phyloP scores from a whole-genome alignment of 495 filamentous ascomycete species.

The Podospora australis region DNA sequence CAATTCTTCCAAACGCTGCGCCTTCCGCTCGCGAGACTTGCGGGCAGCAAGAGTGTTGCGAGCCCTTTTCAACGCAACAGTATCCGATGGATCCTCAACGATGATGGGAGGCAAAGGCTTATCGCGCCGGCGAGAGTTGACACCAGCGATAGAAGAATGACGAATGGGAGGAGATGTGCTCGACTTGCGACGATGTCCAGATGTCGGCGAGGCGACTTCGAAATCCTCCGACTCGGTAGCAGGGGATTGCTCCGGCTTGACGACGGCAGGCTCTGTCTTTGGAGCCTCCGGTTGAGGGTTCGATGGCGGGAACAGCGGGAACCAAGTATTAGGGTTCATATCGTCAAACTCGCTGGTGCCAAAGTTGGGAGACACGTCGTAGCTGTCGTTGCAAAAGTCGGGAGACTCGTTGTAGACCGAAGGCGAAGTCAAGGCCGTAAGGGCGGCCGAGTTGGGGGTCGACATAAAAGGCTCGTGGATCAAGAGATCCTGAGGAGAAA shows the following conservation, averaged over 20 bases:
- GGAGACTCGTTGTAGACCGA: slow-evolving; percentile 71
- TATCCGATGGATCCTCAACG: slow-evolving; percentile 65
- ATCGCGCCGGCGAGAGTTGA: slow-evolving; percentile 61
- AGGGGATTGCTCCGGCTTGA: slow-evolving; percentile 37
- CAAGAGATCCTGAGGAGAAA: slow-evolving; percentile 82
- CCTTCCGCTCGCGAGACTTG: slow-evolving; percentile 83
- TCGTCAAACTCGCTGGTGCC: slow-evolving; percentile 42
- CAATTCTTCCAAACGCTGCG: slow-evolving; percentile 59
- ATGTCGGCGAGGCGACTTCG: slow-evolving; percentile 27
- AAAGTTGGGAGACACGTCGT: slow-evolving; percentile 70
- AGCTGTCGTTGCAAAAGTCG: slow-evolving; percentile 55
- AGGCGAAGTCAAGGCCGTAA: slow-evolving; percentile 81
- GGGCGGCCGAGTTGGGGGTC: slow-evolving; percentile 73
- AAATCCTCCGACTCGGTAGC: slow-evolving; percentile 36
- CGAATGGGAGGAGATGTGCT: slow-evolving; percentile 44
- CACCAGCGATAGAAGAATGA: slow-evolving; percentile 64
- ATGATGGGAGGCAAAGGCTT: slow-evolving; percentile 77
- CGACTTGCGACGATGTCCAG: slow-evolving; percentile 37
- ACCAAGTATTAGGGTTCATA: slow-evolving; percentile 44
- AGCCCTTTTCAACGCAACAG: slow-evolving; percentile 79
- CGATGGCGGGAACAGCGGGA: slow-evolving; percentile 61
- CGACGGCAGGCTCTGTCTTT: slow-evolving; percentile 3
- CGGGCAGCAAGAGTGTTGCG: slow-evolving; percentile 93
- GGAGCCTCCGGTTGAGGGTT: slow-evolving; percentile 12
- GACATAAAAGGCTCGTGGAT: slow-evolving; percentile 58